Conservation (phyloP, 1,284 basidiomycete species). For the Rhodotorula sp. region DNA sequence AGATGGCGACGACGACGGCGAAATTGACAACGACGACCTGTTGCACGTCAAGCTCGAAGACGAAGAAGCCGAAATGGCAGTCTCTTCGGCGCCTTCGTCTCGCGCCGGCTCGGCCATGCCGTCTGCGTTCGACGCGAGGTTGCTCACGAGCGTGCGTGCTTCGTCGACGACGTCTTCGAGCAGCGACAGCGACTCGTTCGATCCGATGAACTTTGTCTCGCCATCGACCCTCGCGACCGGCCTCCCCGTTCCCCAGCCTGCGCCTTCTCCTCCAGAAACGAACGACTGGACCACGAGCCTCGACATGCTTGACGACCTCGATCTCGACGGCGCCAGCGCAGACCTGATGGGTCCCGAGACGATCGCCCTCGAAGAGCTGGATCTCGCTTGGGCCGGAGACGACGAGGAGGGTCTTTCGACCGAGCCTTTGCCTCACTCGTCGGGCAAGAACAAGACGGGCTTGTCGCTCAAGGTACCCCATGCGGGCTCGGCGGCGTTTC, state of each 20-base stretch:
- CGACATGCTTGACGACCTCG: conserved; percentile 37
- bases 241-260: conserved; percentile 33
- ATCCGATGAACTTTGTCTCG: conserved; percentile 32
- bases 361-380: conserved; percentile 38
- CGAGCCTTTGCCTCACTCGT: background rate
- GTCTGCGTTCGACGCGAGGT: conserved; percentile 14
- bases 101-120: conserved; percentile 28
- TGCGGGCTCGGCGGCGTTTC: conserved; percentile 7
- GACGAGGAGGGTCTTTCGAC: conserved; percentile 17
- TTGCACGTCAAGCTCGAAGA: conserved; percentile 36
- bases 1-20: conserved; percentile 35
- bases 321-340: conserved; percentile 17
- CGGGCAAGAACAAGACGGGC: background rate
- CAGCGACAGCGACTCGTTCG: conserved; percentile 35
- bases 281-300: conserved; percentile 34
- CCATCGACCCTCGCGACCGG: conserved; percentile 34
- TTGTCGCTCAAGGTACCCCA: background rate
- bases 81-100: conserved; percentile 24
- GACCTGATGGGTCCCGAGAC: conserved; percentile 39
- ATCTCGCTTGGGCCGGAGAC: conserved; percentile 36
- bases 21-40: conserved; percentile 29
- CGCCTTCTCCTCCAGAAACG: conserved; percentile 33
- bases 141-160: conserved; percentile 22
- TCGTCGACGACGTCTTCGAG: conserved; percentile 22
- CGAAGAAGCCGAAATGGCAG: conserved; percentile 5